These are phyloP conservation scores for Anisodus tanguticus DNA, from an alignment of 257 asterid species.

Conservation along the genomic window DNA sequence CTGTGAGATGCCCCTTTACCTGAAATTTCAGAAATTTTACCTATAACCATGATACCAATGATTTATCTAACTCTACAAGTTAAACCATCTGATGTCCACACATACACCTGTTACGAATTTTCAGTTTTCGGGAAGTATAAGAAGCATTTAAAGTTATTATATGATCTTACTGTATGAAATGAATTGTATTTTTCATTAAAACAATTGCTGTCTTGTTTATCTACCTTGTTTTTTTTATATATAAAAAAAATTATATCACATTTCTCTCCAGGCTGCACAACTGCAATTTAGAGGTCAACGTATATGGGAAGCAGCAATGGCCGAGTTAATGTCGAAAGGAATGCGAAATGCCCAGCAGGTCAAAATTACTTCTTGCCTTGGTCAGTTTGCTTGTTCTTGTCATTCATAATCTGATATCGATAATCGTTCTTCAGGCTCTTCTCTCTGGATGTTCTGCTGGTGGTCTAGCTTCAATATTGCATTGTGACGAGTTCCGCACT, in stretches of 20 bases:
- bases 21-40: neutral
- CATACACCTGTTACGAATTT: neutral
- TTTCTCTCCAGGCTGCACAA: conserved; percentile 51
- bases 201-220: neutral
- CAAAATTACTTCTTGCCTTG: neutral
- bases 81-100: neutral
- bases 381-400: neutral
- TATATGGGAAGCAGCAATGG: conserved; percentile 58
- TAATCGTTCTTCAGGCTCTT: conserved; percentile 51
- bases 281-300: conserved; percentile 67
- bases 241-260: neutral
- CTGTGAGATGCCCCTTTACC: neutral
- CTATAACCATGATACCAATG: neutral
- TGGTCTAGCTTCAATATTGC: conserved; percentile 67
- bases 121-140: neutral
- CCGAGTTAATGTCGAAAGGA: conserved; percentile 60
- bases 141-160: neutral
- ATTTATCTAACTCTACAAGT: neutral
- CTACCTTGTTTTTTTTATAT: too few species aligned
- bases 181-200: conserved; percentile 8
- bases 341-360: conserved; percentile 60
- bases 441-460: conserved; percentile 78
- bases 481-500: conserved; percentile 62
- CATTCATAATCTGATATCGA: conserved; percentile 1
- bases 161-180: neutral